Evolutionary conservation across 768 basidiomycete species (phyloP).

Genomic region (Hysterangium stoloniferum): DNA sequence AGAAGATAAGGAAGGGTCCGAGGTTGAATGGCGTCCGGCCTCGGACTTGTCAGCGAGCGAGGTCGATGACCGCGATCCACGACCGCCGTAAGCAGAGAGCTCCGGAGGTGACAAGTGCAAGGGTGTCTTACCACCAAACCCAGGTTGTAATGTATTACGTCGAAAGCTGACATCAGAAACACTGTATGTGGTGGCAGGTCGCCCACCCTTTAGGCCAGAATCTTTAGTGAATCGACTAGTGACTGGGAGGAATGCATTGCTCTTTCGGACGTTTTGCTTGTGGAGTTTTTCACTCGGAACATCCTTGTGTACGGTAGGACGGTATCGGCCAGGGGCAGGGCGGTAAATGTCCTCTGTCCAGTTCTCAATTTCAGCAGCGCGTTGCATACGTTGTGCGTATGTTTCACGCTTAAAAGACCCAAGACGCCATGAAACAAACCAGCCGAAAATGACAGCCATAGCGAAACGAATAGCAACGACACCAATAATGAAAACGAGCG

Average conservation of each 20-base stretch:
- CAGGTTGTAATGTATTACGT: constrained; percentile 43
- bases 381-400: constrained; percentile 84
- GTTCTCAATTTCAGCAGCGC: constrained; percentile 85
- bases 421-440: constrained; percentile 96
- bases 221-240: constrained; percentile 57
- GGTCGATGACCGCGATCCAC: constrained; percentile 75
- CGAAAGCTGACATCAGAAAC: constrained; percentile 46
- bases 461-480: constrained; percentile 91
- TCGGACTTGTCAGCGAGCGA: constrained; percentile 54
- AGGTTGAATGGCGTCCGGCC: constrained; percentile 13
- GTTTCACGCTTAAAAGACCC: constrained; percentile 92
- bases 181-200: constrained; percentile 17
- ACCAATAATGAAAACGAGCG: constrained; percentile 94
- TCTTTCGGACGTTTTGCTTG: constrained; percentile 24
- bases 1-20: constrained; percentile 38
- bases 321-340: constrained; percentile 82
- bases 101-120: constrained; percentile 64
- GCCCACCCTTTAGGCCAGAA: constrained; percentile 44
- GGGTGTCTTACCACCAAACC: constrained; percentile 30
- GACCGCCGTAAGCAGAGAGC: constrained; percentile 45
- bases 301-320: constrained; percentile 79
- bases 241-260: constrained; percentile 34
- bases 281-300: constrained; percentile 37
- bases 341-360: constrained; percentile 96
- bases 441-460: constrained; percentile 95